Conservation (phyloP, 2,329 filamentous ascomycete species). For the Colletotrichum karsti region DNA sequence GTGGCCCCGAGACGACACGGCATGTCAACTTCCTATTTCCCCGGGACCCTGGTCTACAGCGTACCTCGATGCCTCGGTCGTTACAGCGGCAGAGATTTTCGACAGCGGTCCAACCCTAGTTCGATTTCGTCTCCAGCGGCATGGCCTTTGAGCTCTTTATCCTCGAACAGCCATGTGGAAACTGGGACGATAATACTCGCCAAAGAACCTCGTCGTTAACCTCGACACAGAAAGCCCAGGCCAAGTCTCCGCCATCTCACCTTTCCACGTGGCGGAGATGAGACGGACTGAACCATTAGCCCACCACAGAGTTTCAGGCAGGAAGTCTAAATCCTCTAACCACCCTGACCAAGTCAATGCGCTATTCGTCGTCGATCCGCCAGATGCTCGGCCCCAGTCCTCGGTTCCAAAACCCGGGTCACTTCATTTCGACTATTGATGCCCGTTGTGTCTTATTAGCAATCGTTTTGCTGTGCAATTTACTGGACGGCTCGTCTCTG, state of each 20-base stretch:
- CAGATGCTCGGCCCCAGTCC: not conserved
- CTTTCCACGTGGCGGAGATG: constrained; percentile 26
- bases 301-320: constrained; percentile 20
- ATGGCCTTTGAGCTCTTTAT: not conserved
- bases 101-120: not conserved
- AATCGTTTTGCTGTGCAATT: not conserved
- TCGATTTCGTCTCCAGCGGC: not conserved
- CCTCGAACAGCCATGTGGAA: not conserved
- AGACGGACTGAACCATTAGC: constrained; percentile 16
- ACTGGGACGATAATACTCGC: not conserved
- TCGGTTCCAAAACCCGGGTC: not conserved
- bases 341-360: constrained; percentile 16
- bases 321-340: constrained; percentile 18
- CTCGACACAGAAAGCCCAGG: not conserved
- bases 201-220: not conserved
- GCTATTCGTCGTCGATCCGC: constrained; percentile 1
- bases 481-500: not conserved
- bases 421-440: constrained; percentile 15
- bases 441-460: not conserved
- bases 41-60: not conserved
- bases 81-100: constrained; percentile 6
- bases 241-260: constrained; percentile 19
- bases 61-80: not conserved
- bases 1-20: not conserved
- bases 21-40: constrained; percentile 2